Evolutionary conservation across 805 yeast genomes (phyloP).

Genomic region (Saturnispora gosingensis): DNA sequence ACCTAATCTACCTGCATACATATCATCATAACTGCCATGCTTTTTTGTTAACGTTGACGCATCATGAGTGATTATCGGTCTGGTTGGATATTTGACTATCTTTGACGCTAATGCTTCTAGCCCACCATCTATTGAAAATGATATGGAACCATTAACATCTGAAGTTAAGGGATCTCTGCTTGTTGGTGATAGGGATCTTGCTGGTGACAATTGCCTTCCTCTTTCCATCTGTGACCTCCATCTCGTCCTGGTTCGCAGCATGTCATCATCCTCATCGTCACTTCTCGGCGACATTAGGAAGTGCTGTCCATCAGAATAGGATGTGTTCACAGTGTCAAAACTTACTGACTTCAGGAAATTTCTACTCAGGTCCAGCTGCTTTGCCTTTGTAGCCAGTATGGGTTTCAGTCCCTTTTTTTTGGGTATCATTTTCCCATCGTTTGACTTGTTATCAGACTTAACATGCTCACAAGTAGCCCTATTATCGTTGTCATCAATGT

Average conservation of each 20-base stretch:
- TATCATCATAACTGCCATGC: slow-evolving; percentile 38
- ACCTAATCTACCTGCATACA: slow-evolving; percentile 32
- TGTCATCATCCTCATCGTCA: slow-evolving; percentile 17
- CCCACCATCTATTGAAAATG: slow-evolving; percentile 31
- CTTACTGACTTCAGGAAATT: slow-evolving; percentile 29
- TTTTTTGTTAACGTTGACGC: slow-evolving; percentile 36
- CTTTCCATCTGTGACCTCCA: slow-evolving; percentile 4
- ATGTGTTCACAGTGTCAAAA: slow-evolving; percentile 44
- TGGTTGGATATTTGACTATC: slow-evolving; percentile 25
- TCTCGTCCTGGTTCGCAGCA: slow-evolving; percentile 4
- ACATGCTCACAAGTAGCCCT: not conserved
- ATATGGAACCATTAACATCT: slow-evolving; percentile 5
- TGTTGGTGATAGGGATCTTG: not conserved
- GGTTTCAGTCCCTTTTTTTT: slow-evolving; percentile 6
- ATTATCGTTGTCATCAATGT: not conserved
- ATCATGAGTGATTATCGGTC: slow-evolving; percentile 32
- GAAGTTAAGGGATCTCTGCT: slow-evolving; percentile 13
- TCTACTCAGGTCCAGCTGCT: slow-evolving; percentile 2
- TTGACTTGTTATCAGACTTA: not conserved
- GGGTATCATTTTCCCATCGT: not conserved
- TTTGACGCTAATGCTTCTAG: not conserved
- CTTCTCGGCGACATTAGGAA: slow-evolving; percentile 12
- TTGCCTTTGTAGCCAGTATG: slow-evolving; percentile 7
- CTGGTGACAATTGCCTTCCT: slow-evolving; percentile 2
- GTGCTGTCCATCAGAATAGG: slow-evolving; percentile 18